Evolutionary conservation across 148 eudicot genomes (phyloP).

Genomic region (Amaranthus cruentus): DNA sequence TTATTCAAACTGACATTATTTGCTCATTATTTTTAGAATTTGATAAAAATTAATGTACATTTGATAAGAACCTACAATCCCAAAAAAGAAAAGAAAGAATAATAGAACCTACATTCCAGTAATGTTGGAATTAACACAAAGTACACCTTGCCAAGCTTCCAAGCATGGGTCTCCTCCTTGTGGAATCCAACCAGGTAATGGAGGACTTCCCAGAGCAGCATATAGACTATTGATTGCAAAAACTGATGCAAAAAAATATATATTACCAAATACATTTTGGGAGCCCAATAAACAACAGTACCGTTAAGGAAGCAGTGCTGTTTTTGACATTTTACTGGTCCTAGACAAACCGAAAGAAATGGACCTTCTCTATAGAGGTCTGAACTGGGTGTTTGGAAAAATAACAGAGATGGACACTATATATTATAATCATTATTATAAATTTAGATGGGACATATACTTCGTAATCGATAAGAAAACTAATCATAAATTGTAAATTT

Average conservation of each 20-base stretch:
- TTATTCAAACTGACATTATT: background rate
- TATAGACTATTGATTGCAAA: conserved; percentile 71
- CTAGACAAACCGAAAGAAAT: too few species aligned
- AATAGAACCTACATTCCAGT: conserved; percentile 54
- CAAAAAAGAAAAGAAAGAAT: background rate
- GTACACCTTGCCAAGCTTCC: conserved; percentile 93
- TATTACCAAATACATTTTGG: background rate
- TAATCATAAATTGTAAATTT: too few species aligned
- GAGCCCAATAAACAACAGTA: background rate
- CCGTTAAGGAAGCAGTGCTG: too few species aligned
- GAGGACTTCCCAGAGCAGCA: conserved; percentile 71
- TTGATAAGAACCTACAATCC: conserved; percentile 39
- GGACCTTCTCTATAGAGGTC: too few species aligned
- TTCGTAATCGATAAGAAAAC: too few species aligned
- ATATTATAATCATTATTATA: too few species aligned
- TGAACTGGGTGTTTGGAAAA: too few species aligned
- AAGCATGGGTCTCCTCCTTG: conserved; percentile 87
- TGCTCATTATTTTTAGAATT: background rate
- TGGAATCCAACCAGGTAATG: conserved; percentile 74
- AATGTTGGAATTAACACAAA: conserved; percentile 75
- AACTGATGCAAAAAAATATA: conserved; percentile 36
- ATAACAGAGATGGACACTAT: too few species aligned
- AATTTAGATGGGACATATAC: too few species aligned
- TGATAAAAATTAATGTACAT: background rate
- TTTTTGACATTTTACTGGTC: too few species aligned